Evolutionary conservation across 2,329 filamentous ascomycete species (phyloP).

Genomic region (Fusarium vanettenii): DNA sequence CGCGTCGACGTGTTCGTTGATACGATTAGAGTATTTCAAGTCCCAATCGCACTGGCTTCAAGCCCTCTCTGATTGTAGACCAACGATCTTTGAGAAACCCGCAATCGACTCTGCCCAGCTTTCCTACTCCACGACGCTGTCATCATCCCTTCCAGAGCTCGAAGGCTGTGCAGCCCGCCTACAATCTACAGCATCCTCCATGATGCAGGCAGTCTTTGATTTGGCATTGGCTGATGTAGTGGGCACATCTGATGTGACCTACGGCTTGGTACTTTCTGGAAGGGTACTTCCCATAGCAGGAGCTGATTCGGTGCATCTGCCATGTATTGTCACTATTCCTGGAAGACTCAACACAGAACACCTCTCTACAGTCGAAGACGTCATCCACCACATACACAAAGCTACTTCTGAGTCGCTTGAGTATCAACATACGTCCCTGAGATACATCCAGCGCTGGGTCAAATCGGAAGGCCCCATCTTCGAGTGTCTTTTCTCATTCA

Average conservation of each 20-base stretch:
- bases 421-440: neutral
- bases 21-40: neutral
- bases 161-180: neutral
- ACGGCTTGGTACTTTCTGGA: neutral
- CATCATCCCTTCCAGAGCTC: neutral
- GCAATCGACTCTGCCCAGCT: neutral
- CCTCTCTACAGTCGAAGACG: neutral
- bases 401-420: neutral
- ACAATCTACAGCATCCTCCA: neutral
- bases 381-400: neutral
- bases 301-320: neutral
- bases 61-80: neutral
- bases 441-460: neutral
- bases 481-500: slow-evolving; percentile 3
- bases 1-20: neutral
- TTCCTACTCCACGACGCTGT: neutral
- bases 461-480: neutral
- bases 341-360: neutral
- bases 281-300: neutral
- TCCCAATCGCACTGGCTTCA: neutral
- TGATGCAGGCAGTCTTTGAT: neutral
- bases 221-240: neutral
- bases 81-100: neutral
- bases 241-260: neutral
- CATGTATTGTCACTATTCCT: neutral